Conservation (phyloP, 441 rosid genomes). For the Biscutella laevigata region DNA sequence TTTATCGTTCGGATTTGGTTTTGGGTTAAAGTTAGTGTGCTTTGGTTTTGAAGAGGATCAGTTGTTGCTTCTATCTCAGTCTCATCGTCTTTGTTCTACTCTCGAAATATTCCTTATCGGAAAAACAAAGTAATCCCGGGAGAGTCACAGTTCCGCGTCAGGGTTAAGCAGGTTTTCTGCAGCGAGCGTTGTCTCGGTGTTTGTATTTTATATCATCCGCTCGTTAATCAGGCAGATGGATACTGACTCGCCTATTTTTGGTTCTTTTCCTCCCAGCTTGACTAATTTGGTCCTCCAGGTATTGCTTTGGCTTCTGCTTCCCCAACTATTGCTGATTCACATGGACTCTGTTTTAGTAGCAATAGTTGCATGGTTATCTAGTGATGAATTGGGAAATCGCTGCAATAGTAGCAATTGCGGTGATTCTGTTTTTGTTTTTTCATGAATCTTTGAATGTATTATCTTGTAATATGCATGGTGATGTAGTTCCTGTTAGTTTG, state of each 20-base stretch:
- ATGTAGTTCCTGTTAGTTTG: conserved; percentile 6
- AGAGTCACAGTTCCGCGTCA: conserved; percentile 39
- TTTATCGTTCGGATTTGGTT: no score
- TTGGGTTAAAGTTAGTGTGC: not conserved
- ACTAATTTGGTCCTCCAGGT: conserved; percentile 39
- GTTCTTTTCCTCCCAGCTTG: conserved; percentile 29
- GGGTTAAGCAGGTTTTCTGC: conserved; percentile 43
- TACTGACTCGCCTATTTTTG: conserved; percentile 37
- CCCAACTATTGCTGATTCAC: not conserved
- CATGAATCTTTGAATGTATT: not conserved
- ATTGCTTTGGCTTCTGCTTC: not conserved
- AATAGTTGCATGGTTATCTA: no score
- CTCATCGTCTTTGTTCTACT: conserved; percentile 3
- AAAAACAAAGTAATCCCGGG: conserved; percentile 41
- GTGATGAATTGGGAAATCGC: no score
- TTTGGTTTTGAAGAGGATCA: conserved; percentile 9
- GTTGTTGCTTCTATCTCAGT: conserved; percentile 9
- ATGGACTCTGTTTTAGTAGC: not conserved
- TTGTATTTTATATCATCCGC: conserved; percentile 29
- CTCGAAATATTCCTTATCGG: not conserved
- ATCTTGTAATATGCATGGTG: not conserved
- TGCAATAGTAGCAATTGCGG: no score
- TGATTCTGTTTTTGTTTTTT: not conserved
- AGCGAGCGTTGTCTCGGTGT: conserved; percentile 29
- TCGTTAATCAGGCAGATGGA: conserved; percentile 46